Conservation (phyloP, 306 rosid genomes). For the Glycine latifolia region DNA sequence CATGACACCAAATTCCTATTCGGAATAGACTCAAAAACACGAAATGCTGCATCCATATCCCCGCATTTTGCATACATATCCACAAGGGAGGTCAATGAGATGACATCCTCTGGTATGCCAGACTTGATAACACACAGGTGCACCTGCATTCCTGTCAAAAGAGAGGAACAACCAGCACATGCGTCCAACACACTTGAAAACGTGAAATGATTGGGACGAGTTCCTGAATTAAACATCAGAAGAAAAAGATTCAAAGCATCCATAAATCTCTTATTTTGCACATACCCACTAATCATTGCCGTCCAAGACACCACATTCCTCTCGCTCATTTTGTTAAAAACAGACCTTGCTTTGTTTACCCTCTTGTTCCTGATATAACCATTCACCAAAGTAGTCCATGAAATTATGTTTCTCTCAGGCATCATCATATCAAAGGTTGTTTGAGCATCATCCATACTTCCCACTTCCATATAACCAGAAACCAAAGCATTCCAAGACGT, state of each 20-base stretch:
- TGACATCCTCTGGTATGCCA: constrained; percentile 56
- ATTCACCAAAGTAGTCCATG: constrained; percentile 69
- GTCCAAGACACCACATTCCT: constrained; percentile 79
- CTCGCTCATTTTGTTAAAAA: constrained; percentile 62
- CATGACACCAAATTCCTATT: constrained; percentile 65
- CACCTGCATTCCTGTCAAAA: constrained; percentile 65
- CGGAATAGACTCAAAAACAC: constrained; percentile 55
- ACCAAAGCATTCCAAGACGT: constrained; percentile 69
- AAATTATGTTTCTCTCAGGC: constrained; percentile 60
- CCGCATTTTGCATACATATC: constrained; percentile 82
- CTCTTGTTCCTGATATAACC: constrained; percentile 63
- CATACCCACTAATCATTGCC: constrained; percentile 75
- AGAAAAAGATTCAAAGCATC: constrained; percentile 64
- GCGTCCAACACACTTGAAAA: constrained; percentile 68
- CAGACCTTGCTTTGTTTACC: constrained; percentile 51
- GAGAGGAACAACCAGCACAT: constrained; percentile 68
- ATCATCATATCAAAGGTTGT: constrained; percentile 54
- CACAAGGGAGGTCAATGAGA: constrained; percentile 63
- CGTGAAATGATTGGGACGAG: constrained; percentile 64
- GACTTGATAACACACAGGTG: constrained; percentile 59
- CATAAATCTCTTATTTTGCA: constrained; percentile 52
- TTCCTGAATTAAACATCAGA: constrained; percentile 59
- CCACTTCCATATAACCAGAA: constrained; percentile 65
- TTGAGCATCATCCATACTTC: constrained; percentile 57
- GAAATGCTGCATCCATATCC: constrained; percentile 57